Percentiles rank a stretch among this genome's conserved stretches.
Conservation (phyloP, 805 yeast species). For the Candida hispaniensis region DNA sequence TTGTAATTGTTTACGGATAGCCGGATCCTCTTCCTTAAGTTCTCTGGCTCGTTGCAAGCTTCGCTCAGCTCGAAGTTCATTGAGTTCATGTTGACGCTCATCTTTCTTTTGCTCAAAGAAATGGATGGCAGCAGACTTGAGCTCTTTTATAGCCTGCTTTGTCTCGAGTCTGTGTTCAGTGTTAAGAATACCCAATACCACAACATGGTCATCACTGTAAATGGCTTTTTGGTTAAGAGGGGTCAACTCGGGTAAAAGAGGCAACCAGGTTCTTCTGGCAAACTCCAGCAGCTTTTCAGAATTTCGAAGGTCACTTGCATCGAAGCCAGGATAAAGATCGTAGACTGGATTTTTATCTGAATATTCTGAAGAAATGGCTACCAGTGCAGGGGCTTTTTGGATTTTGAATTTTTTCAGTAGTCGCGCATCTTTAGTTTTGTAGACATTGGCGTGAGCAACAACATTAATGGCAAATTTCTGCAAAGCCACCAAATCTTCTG, state of each 20-base stretch:
- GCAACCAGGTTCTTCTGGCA: slow-evolving; percentile 29
- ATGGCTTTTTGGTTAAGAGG: slow-evolving; percentile 29
- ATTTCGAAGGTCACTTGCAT: slow-evolving; percentile 29
- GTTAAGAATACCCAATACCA: slow-evolving; percentile 28
- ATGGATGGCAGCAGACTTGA: slow-evolving; percentile 25
- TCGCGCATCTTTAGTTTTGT: slow-evolving; percentile 24
- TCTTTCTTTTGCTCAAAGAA: slow-evolving; percentile 9
- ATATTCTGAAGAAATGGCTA: slow-evolving; percentile 25
- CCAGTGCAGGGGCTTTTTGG: slow-evolving; percentile 26
- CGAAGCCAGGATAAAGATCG: slow-evolving; percentile 23
- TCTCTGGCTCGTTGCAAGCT: slow-evolving; percentile 7
- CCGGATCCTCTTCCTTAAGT: slow-evolving; percentile 15
- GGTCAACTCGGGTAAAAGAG: slow-evolving; percentile 30
- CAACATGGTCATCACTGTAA: slow-evolving; percentile 24
- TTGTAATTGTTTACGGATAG: too few species aligned
- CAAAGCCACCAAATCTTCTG: slow-evolving; percentile 33
- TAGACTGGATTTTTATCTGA: slow-evolving; percentile 19
- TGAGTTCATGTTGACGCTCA: slow-evolving; percentile 10
- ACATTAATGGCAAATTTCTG: slow-evolving; percentile 27
- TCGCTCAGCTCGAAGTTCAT: slow-evolving; percentile 12
- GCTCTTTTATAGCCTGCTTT: slow-evolving; percentile 23
- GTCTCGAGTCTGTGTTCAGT: slow-evolving; percentile 23
- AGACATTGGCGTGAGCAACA: slow-evolving; percentile 28
- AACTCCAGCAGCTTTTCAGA: slow-evolving; percentile 24
- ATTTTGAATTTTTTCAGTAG: slow-evolving; percentile 25